Evolutionary conservation across 306 rosid genomes (phyloP), one percentile per base, ranked within the genome.

Genomic region (Adenanthera pavonina): DNA sequence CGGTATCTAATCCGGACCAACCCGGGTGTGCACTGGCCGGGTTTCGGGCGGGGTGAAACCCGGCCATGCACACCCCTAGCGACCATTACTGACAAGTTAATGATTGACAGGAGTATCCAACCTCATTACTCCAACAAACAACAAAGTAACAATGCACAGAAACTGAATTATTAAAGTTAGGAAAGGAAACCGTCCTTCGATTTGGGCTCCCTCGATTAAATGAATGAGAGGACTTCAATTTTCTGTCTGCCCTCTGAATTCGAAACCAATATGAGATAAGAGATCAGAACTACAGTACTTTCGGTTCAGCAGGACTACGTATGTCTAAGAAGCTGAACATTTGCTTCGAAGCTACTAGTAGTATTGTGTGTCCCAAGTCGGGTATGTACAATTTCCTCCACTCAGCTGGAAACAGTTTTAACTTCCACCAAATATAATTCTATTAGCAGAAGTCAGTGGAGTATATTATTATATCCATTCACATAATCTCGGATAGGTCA

Each of bases 401-500:
- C 34, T 3, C 12, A 2, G 53, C 53, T 61, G 53, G 85, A 82
- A 48, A 75, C 85, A 78, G 79, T 60, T 84, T 76, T 84, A 81
- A 20, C 71, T 86, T 73, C 67, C 17, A 82, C 52, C 30, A 85
- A 46, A 84, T 78, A 88, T 17, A 79, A 69, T 47, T 74, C 80
- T 73, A 44, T 68, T 3, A 38, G 61, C 49, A 2, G 72, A 38
- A 15, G 76, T 73, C 16, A 41, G 54, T 13, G 46, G 76, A 75
- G 47, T 72, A 25, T 25, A 76, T 69, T 35, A 8, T 56, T 19
- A 44, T 33, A 56, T 64, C 65, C 46, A 12, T 60, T 82, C 82
- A 89, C 64, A 87, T 81, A 36, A 90, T 77, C 90, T 87, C 95
- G 6, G 86, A 78, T 19, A 94, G 86, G 86, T 94, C 97, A 76